These are phyloP conservation scores for Hypoxylon sp. DNA, from an alignment of 2,329 filamentous ascomycete species.

Conservation along the genomic window DNA sequence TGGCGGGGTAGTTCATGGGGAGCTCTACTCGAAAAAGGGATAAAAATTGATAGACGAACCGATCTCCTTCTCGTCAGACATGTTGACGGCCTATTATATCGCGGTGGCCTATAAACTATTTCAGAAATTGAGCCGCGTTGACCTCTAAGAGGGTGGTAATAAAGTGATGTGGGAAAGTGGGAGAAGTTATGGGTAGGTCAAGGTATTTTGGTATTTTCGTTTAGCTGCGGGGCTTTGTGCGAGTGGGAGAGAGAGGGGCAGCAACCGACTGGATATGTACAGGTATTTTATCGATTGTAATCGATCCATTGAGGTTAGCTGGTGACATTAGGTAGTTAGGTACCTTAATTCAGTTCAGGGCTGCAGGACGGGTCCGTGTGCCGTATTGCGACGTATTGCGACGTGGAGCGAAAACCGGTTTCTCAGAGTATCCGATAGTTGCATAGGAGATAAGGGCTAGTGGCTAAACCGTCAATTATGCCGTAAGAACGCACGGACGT, in stretches of 20 bases:
- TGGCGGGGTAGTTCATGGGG: conserved; percentile 45
- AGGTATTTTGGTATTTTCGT: conserved; percentile 45
- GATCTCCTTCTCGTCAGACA: conserved; percentile 49
- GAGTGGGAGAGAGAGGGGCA: conserved; percentile 44
- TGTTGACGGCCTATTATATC: conserved; percentile 36
- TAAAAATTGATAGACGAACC: conserved; percentile 44
- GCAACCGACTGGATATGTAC: conserved; percentile 17
- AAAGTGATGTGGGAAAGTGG: conserved; percentile 34
- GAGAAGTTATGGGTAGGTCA: conserved; percentile 17
- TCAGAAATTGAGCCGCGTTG: conserved; percentile 16
- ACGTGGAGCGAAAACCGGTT: conserved; percentile 9
- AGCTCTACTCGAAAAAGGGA: conserved; percentile 30
- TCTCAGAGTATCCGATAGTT: conserved; percentile 6
- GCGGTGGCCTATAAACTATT: conserved; percentile 16
- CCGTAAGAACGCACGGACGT: conserved; percentile 25
- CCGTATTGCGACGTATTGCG: conserved; percentile 9
- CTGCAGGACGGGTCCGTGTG: conserved; percentile 39
- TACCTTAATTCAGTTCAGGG: conserved; percentile 31
- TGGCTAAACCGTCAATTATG: conserved; percentile 7
- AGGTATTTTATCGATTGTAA: too few relatives aligned
- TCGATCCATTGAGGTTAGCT: conserved; percentile 17
- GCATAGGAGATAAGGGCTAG: neutral
- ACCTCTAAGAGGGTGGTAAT: conserved; percentile 15
- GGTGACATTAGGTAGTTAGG: conserved; percentile 43
- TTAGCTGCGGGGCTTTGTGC: conserved; percentile 46